A percentile compares a stretch with the other conserved stretches of the same genome.
phyloP scores from a whole-genome alignment of 2,329 filamentous ascomycete genomes.

The Penicillium polonicum region DNA sequence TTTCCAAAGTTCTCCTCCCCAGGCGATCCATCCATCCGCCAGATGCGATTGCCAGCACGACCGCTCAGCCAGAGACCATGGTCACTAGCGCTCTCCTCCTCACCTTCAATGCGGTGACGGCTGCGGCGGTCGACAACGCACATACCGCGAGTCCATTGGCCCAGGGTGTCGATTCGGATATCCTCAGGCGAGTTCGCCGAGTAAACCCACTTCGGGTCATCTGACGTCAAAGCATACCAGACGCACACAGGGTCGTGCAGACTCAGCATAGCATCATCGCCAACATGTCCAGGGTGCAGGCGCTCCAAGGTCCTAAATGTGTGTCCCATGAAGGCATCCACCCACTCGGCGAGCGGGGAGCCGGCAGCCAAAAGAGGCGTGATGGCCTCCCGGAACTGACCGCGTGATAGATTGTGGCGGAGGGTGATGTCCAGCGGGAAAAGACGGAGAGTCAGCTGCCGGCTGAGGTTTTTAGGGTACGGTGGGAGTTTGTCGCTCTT shows the following conservation, averaged over 20 bases:
- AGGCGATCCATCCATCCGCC: conserved; percentile 68
- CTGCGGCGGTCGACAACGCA: conserved; percentile 75
- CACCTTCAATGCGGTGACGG: conserved; percentile 45
- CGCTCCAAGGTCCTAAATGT: conserved; percentile 67
- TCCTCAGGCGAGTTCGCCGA: conserved; percentile 65
- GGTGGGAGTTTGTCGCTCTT: conserved; percentile 48
- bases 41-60: conserved; percentile 74
- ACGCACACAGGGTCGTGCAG: conserved; percentile 77
- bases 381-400: conserved; percentile 59
- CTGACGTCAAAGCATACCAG: conserved; percentile 69
- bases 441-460: conserved; percentile 64
- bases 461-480: conserved; percentile 65
- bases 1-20: conserved; percentile 66
- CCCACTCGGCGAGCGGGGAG: conserved; percentile 73
- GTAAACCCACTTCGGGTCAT: conserved; percentile 40
- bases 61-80: conserved; percentile 72
- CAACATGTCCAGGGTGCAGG: conserved; percentile 55
- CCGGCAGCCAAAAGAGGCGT: conserved; percentile 57
- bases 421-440: conserved; percentile 78
- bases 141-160: conserved; percentile 94
- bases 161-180: conserved; percentile 81
- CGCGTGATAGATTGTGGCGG: conserved; percentile 63
- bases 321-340: conserved; percentile 67
- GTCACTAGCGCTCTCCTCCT: conserved; percentile 66
- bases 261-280: conserved; percentile 56